These are phyloP conservation scores for Castanea mollissima DNA, from an alignment of 306 rosid species.

Conservation along the genomic window DNA sequence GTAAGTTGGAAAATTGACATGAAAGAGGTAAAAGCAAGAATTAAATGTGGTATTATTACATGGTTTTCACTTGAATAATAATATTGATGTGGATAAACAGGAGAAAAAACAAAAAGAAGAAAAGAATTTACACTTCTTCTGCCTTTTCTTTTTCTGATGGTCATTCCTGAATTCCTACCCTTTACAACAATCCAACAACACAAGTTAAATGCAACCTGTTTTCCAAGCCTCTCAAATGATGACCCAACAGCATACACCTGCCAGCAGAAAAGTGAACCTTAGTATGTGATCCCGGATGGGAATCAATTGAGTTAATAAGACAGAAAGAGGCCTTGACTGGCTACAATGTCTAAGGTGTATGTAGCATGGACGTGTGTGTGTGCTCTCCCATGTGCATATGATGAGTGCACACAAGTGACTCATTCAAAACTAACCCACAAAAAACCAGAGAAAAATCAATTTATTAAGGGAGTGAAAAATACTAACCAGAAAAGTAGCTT, in stretches of 20 bases:
- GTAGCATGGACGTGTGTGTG: not conserved
- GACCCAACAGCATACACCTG: constrained; percentile 99
- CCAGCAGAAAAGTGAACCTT: constrained; percentile 14
- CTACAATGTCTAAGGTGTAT: not conserved
- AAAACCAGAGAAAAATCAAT: not conserved
- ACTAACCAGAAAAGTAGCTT: constrained; percentile 96
- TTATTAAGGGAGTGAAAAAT: constrained; percentile 14
- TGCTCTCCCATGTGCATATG: not conserved
- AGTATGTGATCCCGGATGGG: not conserved
- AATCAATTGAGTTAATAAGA: not conserved
- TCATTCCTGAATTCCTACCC: constrained; percentile 19
- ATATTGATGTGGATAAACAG: constrained; percentile 4
- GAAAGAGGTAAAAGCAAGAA: constrained; percentile 21
- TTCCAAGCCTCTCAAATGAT: constrained; percentile 96
- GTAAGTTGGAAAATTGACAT: constrained; percentile 15
- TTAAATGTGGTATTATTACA: constrained; percentile 21
- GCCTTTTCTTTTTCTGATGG: not conserved
- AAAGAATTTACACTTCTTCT: constrained; percentile 58
- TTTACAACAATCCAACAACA: constrained; percentile 80
- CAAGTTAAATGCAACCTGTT: constrained; percentile 89
- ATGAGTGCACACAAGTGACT: not conserved
- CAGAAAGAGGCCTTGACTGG: not conserved
- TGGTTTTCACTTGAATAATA: constrained; percentile 12
- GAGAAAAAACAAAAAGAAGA: constrained; percentile 21
- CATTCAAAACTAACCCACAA: not conserved